Evolutionary conservation across 306 rosid genomes (phyloP), one percentile per base, ranked within the genome.

Genomic region (Gastrolobium villosum): DNA sequence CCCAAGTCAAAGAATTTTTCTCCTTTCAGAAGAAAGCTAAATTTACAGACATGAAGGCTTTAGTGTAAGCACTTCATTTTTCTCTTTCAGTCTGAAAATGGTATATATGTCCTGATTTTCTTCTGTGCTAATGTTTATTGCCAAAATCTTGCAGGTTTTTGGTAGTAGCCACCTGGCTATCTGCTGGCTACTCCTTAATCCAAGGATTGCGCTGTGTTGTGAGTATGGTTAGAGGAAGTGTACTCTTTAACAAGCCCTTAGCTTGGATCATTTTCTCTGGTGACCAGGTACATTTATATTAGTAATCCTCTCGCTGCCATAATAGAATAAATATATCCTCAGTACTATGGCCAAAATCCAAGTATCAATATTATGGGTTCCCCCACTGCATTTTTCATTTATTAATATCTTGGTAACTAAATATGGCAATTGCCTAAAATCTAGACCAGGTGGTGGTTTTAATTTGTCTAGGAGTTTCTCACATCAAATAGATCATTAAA

Each of bases 191-290:
- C 82, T 89, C 96, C 1, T 79, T 89, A 56, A 73, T 83, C 14
- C 98, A 91, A 80, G 89, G 76, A 44, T 11, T 88, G 87, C 86
- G 93, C 34, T 90, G 92, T 82, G 85, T 66, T 66, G 78, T 82
- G 81, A 85, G 77, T 79, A 84, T 90, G 87, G 70, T 84, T 61
- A 89, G 82, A 60, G 96, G 97, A 76, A 41, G 49, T 82, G 88
- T 76, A 48, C 84, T 93, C 63, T 86, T 87, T 74, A 89, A 82
- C 86, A 93, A 89, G 85, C 90, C 94, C 79, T 82, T 87, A 55
- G 96, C 97, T 80, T 93, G 94, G 96, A 45, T 80, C 46, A 93
- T 90, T 69, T 93, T 90, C 90, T 87, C 92, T 9, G 89, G 57
- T 70, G 94, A 93, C 81, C 96, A 93, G 96, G 96, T 88, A 80